These are phyloP conservation scores for Aspergillus aculeatinus DNA, from an alignment of 2,329 filamentous ascomycete species.

Conservation along the genomic window DNA sequence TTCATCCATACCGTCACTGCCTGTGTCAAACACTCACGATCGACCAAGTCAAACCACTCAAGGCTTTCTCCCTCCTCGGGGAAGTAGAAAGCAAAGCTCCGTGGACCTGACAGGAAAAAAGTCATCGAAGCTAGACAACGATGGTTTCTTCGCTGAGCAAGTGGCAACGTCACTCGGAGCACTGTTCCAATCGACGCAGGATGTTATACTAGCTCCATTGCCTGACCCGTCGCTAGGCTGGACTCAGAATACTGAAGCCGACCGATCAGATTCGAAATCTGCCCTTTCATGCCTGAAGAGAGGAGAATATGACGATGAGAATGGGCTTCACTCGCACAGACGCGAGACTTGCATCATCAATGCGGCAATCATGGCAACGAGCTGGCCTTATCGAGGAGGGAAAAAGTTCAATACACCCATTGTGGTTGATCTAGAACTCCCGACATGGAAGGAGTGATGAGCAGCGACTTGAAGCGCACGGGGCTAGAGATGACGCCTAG, in stretches of 20 bases:
- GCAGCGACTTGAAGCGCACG: background rate
- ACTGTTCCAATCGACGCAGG: constrained; percentile 10
- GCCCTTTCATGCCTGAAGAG: constrained; percentile 1
- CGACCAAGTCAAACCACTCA: constrained; percentile 16
- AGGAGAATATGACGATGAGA: constrained; percentile 1
- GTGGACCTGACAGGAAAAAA: constrained; percentile 53
- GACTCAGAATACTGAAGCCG: background rate
- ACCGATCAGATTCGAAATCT: constrained; percentile 4
- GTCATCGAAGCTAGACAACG: constrained; percentile 34
- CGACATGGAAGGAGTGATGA: constrained; percentile 13
- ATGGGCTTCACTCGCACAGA: constrained; percentile 34
- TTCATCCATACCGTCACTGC: background rate
- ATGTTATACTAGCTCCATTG: constrained; percentile 12
- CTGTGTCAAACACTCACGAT: background rate
- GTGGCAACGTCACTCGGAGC: background rate
- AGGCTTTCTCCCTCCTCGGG: constrained; percentile 40
- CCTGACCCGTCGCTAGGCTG: background rate
- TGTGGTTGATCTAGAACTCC: constrained; percentile 77
- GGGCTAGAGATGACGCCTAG: background rate
- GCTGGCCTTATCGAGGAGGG: constrained; percentile 60
- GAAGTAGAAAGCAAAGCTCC: constrained; percentile 55
- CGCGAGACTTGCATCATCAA: constrained; percentile 77
- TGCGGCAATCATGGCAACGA: constrained; percentile 69
- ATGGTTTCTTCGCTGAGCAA: constrained; percentile 18
- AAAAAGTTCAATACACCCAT: constrained; percentile 75